Conservation (phyloP, 306 rosid species). For the Ormosia emarginata region DNA sequence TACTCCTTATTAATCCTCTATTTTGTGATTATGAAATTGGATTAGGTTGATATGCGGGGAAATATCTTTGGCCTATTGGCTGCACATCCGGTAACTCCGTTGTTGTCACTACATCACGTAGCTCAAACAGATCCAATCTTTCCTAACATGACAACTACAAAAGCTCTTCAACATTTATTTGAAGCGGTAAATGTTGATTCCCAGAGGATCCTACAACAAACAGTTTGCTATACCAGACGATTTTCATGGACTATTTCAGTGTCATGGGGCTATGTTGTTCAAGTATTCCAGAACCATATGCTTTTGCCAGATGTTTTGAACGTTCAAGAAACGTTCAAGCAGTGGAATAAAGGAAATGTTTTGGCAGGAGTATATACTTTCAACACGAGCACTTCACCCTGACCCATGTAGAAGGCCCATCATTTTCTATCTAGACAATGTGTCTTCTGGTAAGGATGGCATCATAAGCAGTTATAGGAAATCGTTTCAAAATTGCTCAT, state of each 20-base stretch:
- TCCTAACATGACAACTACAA: slow-evolving; percentile 56
- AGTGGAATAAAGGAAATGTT: slow-evolving; percentile 37
- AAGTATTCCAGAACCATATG: slow-evolving; percentile 45
- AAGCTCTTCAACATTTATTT: slow-evolving; percentile 56
- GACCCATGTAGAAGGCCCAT: slow-evolving; percentile 63
- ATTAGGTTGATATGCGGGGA: slow-evolving; percentile 66
- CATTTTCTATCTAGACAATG: slow-evolving; percentile 53
- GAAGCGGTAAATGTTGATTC: slow-evolving; percentile 57
- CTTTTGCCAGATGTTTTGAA: slow-evolving; percentile 46
- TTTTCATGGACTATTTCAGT: slow-evolving; percentile 67
- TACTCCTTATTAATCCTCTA: neutral
- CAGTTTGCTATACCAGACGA: slow-evolving; percentile 66
- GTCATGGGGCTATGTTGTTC: slow-evolving; percentile 95
- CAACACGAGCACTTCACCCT: slow-evolving; percentile 30
- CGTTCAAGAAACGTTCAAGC: slow-evolving; percentile 52
- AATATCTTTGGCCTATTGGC: slow-evolving; percentile 69
- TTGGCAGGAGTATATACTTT: slow-evolving; percentile 38
- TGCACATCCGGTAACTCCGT: slow-evolving; percentile 70
- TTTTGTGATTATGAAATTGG: slow-evolving; percentile 15
- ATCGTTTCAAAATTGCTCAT: slow-evolving; percentile 47
- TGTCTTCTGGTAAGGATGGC: slow-evolving; percentile 30
- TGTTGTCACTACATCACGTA: slow-evolving; percentile 68
- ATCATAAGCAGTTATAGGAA: slow-evolving; percentile 50
- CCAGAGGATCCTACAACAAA: slow-evolving; percentile 66
- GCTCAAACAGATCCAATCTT: slow-evolving; percentile 56